These are phyloP conservation scores for Zangia roseola DNA, from an alignment of 768 basidiomycete genomes.

Conservation along the genomic window DNA sequence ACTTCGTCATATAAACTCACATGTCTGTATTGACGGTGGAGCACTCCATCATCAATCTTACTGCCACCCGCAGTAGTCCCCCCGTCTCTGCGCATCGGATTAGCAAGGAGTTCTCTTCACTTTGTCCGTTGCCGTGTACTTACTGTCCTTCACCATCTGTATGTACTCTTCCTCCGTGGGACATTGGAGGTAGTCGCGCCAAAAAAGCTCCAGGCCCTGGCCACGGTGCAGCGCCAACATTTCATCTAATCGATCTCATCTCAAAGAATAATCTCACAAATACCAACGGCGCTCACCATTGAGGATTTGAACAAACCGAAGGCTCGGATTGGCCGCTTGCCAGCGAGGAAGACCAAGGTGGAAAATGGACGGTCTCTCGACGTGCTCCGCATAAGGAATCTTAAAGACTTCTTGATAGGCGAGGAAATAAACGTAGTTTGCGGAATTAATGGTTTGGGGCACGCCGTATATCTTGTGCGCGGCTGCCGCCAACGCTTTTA, in stretches of 20 bases:
- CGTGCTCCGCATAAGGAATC: constrained; percentile 9
- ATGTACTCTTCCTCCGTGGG: constrained; percentile 95
- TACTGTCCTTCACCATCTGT: constrained; percentile 94
- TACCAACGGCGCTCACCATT: constrained; percentile 51
- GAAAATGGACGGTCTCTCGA: constrained; percentile 25
- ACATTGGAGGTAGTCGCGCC: constrained; percentile 88
- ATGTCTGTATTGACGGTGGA: constrained; percentile 55
- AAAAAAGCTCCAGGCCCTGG: constrained; percentile 89
- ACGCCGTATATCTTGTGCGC: constrained; percentile 96
- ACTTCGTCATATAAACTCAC: constrained; percentile 38
- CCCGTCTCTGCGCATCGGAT: constrained; percentile 72
- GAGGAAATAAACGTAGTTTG: constrained; percentile 96
- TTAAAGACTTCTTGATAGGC: constrained; percentile 80
- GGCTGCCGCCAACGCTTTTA: constrained; percentile 42
- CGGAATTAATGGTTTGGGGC: constrained; percentile 94
- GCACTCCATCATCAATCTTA: constrained; percentile 95
- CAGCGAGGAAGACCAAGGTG: constrained; percentile 34
- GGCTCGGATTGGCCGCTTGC: constrained; percentile 22
- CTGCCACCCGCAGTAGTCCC: constrained; percentile 84
- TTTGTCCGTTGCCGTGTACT: constrained; percentile 11
- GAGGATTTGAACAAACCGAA: constrained; percentile 66
- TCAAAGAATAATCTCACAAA: not conserved
- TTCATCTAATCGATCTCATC: constrained; percentile 42
- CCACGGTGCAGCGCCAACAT: constrained; percentile 87
- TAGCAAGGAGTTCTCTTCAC: not conserved